Conservation (phyloP, 1,284 basidiomycete species). For the Rhodotorula sp. region DNA sequence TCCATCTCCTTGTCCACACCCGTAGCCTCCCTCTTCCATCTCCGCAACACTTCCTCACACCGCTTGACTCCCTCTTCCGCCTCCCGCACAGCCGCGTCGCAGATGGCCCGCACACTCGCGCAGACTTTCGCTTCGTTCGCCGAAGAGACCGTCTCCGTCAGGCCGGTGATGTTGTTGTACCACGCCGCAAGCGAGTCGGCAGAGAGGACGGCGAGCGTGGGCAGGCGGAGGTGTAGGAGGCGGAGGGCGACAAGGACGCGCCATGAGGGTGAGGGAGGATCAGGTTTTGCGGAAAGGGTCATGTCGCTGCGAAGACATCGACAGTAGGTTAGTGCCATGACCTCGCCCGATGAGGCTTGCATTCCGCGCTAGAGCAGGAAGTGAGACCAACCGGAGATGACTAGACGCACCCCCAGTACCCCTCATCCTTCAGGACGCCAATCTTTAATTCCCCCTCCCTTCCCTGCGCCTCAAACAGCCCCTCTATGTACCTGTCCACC, state of each 20-base stretch:
- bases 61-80: background rate
- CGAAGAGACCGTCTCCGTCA: conserved; percentile 29
- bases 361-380: background rate
- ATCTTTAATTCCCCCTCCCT: conserved; percentile 31
- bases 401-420: conserved; percentile 30
- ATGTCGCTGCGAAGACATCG: conserved; percentile 11
- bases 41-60: conserved; percentile 7
- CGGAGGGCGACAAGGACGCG: conserved; percentile 37
- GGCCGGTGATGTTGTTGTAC: conserved; percentile 35
- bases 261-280: conserved; percentile 29
- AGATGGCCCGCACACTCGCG: conserved; percentile 9
- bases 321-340: too few relatives aligned
- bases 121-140: conserved; percentile 32
- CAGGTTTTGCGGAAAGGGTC: conserved; percentile 13
- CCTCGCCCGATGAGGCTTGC: too few relatives aligned
- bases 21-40: conserved; percentile 9
- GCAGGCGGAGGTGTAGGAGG: conserved; percentile 33
- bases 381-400: background rate
- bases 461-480: conserved; percentile 36
- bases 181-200: conserved; percentile 25
- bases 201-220: background rate
- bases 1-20: background rate
- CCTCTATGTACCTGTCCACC: conserved; percentile 32
- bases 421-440: conserved; percentile 25
- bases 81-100: conserved; percentile 3